Percentiles rank a stretch among this genome's conserved stretches.
Conservation (phyloP, 2,329 filamentous ascomycete species). For the Alternaria atra region DNA sequence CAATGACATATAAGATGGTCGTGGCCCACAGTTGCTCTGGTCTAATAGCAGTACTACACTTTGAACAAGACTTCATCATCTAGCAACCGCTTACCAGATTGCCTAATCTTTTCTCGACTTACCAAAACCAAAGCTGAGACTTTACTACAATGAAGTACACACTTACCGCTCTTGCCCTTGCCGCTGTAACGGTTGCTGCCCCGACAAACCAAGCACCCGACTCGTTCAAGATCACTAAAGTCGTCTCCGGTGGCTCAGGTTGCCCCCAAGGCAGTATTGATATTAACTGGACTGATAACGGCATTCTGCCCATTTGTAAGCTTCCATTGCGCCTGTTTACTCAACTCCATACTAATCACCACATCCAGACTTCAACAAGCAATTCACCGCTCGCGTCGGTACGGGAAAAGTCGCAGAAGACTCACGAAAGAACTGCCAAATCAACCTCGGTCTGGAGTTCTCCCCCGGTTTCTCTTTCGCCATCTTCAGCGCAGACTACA, state of each 20-base stretch:
- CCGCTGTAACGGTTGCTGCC: slow-evolving; percentile 32
- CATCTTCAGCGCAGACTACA: slow-evolving; percentile 47
- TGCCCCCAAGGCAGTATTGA: slow-evolving; percentile 50
- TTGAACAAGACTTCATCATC: not conserved
- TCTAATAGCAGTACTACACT: slow-evolving; percentile 11
- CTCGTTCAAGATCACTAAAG: slow-evolving; percentile 43
- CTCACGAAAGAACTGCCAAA: slow-evolving; percentile 51
- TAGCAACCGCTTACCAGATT: not conserved
- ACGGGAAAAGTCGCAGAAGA: slow-evolving; percentile 30
- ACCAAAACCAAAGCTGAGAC: not conserved
- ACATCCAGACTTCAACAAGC: slow-evolving; percentile 39
- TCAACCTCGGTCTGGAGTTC: slow-evolving; percentile 47
- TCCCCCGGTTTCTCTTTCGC: slow-evolving; percentile 50
- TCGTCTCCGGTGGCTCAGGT: slow-evolving; percentile 45
- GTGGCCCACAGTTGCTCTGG: slow-evolving; percentile 28
- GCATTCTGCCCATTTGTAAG: slow-evolving; percentile 45
- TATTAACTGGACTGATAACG: slow-evolving; percentile 42
- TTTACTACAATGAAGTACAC: slow-evolving; percentile 37
- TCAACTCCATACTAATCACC: slow-evolving; percentile 1
- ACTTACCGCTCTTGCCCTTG: slow-evolving; percentile 34
- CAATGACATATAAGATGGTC: slow-evolving; percentile 36
- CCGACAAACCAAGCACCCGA: slow-evolving; percentile 30
- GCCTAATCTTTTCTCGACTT: not conserved
- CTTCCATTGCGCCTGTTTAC: not conserved
- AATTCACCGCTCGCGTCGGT: slow-evolving; percentile 46